Base-by-base conservation (phyloP, 2,329 filamentous ascomycete genomes). In the Elsinoe perseae region DNA sequence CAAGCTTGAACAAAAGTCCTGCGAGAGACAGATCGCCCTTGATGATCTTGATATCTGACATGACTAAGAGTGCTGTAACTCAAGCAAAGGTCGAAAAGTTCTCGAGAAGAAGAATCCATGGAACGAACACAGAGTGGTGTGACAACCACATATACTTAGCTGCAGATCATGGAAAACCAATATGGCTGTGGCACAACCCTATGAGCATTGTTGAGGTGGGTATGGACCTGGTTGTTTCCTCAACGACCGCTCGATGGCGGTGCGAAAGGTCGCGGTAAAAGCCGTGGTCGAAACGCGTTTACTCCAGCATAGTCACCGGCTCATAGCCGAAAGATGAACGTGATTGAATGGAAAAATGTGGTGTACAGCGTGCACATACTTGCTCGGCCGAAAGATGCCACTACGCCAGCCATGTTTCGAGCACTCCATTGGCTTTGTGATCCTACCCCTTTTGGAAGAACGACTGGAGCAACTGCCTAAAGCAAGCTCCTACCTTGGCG, bases 361-460 rank as follows among this genome's bases (percentile, higher is more conserved):
- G 38, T 43, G 38, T 23, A 21, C 20, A 16, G 25, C 21, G 28
- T 48, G 43, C 21, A 48, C 18, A 25, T 48, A 25, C 40, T 43
- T 42, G 18, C 21, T 25, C 3, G 18, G 18, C 16, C 40, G 40
- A 8, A 43, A 25, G 8, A 18, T 43, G 40, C 40, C 16, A 25
- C 40, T 43, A 25, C 18, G 21, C 40, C 16, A 43, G 40, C 21
- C 8, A 43, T 43, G 12, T 20, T 8, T 43, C 18, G 9, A 9
- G 21, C 40, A 43, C 7, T 7, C 16, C 40, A 48, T 48, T 48
- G 43, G 43, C 43, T 16, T 48, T 48, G 43, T 48, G 43, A 48
- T 48, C 14, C 25, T 48, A 48, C 43, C 43, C 16, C n/a, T 48
- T 48, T 48, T 16, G 43, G 43, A 28, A 6, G 43, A 48, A 30